Evolutionary conservation across 2,329 filamentous ascomycete genomes (phyloP), one percentile per base, ranked within the genome.

Genomic region (Aspergillus sp.): DNA sequence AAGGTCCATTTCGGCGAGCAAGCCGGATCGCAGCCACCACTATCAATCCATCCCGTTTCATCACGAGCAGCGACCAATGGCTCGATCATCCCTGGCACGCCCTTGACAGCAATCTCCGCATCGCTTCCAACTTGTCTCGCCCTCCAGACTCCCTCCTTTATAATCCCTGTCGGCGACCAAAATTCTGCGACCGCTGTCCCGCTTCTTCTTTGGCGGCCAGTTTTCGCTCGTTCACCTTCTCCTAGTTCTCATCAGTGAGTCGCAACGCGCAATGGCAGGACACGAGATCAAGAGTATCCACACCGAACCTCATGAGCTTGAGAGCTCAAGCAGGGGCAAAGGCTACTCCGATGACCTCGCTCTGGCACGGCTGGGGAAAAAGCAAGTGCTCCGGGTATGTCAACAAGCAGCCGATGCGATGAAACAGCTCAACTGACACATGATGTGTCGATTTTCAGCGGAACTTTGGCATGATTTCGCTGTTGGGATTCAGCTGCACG

Each of bases 401-500:
- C 25, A 3, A 3, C 3, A 9, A 8, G 25, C 25, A 28, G 25
- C 4, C 25, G 4, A 4, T 28, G 25, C 25, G 4, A 4, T 28
- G 25, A 28, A 28, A 28, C 25, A 7, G 6, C 22, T 19, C 23
- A 6, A 28, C 51, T 48, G 2, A 11, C 28, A 15, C 2, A 13
- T 38, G 34, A 38, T 38, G 9, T 15, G 13, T 50, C 13, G 25
- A 25, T 17, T 62, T 15, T 15, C 34, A 70, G 67, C 66, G 68
- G 22, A 70, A 62, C 23, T 69, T 69, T 49, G 63, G 67, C 0
- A 64, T 67, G 11, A 55, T 69, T 1, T 68, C 68, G 2, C 60
- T 66, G 30, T 55, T 70, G 19, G 65, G 66, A 1, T 68, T 70
- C 48, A 70, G 68, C 48, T 69, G 66, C 46, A 69, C 67, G 2